Evolutionary conservation across 371 early-diverging fungal genomes (phyloP).

Genomic region (Mortierella sp.): DNA sequence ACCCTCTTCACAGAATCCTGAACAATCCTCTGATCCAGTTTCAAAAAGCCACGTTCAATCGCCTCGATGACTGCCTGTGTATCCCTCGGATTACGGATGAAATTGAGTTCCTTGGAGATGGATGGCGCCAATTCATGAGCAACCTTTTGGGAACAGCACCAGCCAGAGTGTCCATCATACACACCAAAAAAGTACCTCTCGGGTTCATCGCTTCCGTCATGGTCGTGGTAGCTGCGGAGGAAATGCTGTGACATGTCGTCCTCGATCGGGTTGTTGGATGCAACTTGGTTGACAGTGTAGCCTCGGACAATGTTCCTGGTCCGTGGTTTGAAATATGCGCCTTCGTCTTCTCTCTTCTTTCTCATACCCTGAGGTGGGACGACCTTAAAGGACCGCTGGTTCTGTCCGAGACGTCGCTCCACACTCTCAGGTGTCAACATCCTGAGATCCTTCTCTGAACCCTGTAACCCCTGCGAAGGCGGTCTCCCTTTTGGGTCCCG

Average conservation of each 20-base stretch:
- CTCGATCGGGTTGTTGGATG: conserved; percentile 70
- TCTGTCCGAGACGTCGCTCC: conserved; percentile 27
- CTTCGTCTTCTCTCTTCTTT: background rate
- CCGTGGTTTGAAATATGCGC: background rate
- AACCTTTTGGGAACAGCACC: conserved; percentile 60
- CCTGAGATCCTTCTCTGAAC: conserved; percentile 18
- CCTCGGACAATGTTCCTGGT: conserved; percentile 21
- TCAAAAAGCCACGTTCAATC: conserved; percentile 65
- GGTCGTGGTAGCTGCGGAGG: conserved; percentile 7
- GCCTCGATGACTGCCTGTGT: conserved; percentile 35
- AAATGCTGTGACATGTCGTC: conserved; percentile 56
- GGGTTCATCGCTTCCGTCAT: conserved; percentile 15
- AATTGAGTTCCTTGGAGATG: conserved; percentile 37
- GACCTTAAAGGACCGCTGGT: conserved; percentile 31
- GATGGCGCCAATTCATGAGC: conserved; percentile 60
- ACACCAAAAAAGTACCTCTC: conserved; percentile 64
- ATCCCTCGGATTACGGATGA: conserved; percentile 16
- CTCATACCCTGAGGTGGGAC: background rate
- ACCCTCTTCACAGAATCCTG: conserved; percentile 63
- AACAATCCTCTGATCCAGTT: conserved; percentile 70
- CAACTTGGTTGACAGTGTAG: conserved; percentile 62
- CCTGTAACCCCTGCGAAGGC: background rate
- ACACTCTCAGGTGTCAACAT: conserved; percentile 46
- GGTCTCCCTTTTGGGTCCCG: background rate
- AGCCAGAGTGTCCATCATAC: conserved; percentile 74